Evolutionary conservation across 768 basidiomycete genomes (phyloP), one percentile per base, ranked within the genome.

Genomic region (Lepiota venenata): DNA sequence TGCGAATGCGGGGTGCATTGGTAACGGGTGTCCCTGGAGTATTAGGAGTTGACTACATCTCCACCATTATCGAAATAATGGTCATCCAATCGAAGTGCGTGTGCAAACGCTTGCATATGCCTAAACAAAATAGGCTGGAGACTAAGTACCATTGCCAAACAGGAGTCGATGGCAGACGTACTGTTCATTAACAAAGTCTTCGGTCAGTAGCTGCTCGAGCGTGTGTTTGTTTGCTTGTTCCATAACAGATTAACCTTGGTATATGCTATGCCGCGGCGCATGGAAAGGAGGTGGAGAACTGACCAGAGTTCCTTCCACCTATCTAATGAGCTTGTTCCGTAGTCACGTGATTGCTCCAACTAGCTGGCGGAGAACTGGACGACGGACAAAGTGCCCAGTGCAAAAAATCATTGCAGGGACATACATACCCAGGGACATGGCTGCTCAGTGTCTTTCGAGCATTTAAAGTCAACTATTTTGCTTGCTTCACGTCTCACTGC

Each of bases 161-260:
- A 8, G 15, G 22, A 14, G 22, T 22, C 10, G 35, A 47, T n/a
- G 16, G 38, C 16, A 38, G 32, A 59, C 84, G 61, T 60, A 93
- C 92, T 77, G 74, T 66, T 91, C 87, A 60, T 92, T 77, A 10
- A 89, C 76, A 67, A 84, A 92, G 64, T 87, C 76, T 38, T 71
- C 66, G 32, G 75, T 64, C 47, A 89, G 67, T 29, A 77, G 62
- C 9, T 58, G 55, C 37, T 70, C 64, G 7, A 64, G 56, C n/a
- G 72, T 72, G 39, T 38, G 52, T 38, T 20, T 50, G 41, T 29
- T 4, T 20, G 25, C 25, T 37, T 42, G 57, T 52, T 27, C 32
- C 58, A 58, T 18, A n/a, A 10, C 3, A 8, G 12, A 18, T 4
- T 47, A 16, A 47, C 7, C 18, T 6, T 6, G 16, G 6, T 7